Conservation (phyloP, 495 filamentous ascomycete species). For the Lindgomyces ingoldianus region DNA sequence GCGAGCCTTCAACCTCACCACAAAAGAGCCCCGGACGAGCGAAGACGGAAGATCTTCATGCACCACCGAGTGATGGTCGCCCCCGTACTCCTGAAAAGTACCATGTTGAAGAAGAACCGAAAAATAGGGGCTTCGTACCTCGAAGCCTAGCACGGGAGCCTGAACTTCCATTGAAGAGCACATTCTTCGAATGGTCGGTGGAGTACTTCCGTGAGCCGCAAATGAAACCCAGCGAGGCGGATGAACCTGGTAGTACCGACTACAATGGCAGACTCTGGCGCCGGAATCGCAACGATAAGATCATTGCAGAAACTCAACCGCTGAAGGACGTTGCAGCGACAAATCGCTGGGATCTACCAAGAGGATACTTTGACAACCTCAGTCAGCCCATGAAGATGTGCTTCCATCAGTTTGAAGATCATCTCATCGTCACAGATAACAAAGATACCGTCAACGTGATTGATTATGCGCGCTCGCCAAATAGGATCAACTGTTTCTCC, state of each 20-base stretch:
- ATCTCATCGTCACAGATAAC: conserved; percentile 91
- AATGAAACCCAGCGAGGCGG: conserved; percentile 93
- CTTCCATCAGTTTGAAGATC: conserved; percentile 97
- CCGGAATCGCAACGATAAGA: conserved; percentile 86
- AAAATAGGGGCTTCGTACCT: conserved; percentile 68
- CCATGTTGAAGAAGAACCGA: conserved; percentile 72
- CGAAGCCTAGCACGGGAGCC: conserved; percentile 58
- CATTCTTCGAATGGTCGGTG: conserved; percentile 91
- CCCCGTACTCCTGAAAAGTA: conserved; percentile 65
- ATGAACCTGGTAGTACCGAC: conserved; percentile 94
- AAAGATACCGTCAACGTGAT: conserved; percentile 81
- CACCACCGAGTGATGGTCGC: conserved; percentile 74
- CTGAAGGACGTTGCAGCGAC: conserved; percentile 83
- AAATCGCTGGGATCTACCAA: conserved; percentile 77
- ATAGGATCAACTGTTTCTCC: conserved; percentile 77
- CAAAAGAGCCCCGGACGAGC: conserved; percentile 37
- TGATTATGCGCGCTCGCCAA: conserved; percentile 77
- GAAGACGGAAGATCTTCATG: conserved; percentile 68
- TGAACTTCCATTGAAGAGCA: conserved; percentile 71
- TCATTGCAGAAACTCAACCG: conserved; percentile 86
- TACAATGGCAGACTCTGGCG: conserved; percentile 96
- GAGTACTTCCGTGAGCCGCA: conserved; percentile 99
- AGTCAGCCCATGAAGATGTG: conserved; percentile 88
- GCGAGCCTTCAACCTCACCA: conserved; percentile 38
- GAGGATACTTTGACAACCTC: conserved; percentile 78